These are phyloP conservation scores for Usnea hakonensis DNA, from an alignment of 495 filamentous ascomycete genomes.

Conservation along the genomic window DNA sequence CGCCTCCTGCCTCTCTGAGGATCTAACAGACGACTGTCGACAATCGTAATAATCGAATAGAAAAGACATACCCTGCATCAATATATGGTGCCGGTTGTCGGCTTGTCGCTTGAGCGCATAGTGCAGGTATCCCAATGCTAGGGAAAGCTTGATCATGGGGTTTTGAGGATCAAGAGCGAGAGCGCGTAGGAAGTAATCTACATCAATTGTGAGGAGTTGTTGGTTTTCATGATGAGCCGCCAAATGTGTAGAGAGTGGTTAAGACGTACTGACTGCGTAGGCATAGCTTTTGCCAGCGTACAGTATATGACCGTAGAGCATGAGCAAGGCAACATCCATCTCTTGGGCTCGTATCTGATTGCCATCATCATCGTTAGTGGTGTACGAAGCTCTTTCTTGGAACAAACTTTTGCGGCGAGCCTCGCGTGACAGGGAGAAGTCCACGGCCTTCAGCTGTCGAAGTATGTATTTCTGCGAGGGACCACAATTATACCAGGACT, in stretches of 20 bases:
- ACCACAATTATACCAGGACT: conserved; percentile 46
- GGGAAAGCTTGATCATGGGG: conserved; percentile 62
- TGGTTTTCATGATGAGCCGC: neutral
- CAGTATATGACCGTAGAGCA: conserved; percentile 82
- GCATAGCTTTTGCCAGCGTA: conserved; percentile 70
- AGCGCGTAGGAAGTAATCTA: conserved; percentile 82
- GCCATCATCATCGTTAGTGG: conserved; percentile 42
- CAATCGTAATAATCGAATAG: conserved; percentile 66
- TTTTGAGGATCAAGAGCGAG: conserved; percentile 71
- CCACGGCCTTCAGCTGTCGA: conserved; percentile 85
- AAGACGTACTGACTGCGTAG: conserved; percentile 60
- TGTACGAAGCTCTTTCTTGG: conserved; percentile 43
- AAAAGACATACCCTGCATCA: conserved; percentile 78
- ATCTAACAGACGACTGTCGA: conserved; percentile 29
- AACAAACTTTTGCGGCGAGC: conserved; percentile 30
- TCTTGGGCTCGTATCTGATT: conserved; percentile 40
- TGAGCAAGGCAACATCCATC: conserved; percentile 67
- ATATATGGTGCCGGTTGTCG: conserved; percentile 79
- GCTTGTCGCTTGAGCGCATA: conserved; percentile 79
- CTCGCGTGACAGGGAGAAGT: conserved; percentile 46
- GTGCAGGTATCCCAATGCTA: conserved; percentile 68
- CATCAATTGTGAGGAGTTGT: neutral
- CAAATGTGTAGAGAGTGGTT: neutral
- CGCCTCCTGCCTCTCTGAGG: conserved; percentile 64
- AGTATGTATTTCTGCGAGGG: conserved; percentile 80